Base-by-base conservation (phyloP, 2,329 filamentous ascomycete species). In the Aspergillus tanneri region DNA sequence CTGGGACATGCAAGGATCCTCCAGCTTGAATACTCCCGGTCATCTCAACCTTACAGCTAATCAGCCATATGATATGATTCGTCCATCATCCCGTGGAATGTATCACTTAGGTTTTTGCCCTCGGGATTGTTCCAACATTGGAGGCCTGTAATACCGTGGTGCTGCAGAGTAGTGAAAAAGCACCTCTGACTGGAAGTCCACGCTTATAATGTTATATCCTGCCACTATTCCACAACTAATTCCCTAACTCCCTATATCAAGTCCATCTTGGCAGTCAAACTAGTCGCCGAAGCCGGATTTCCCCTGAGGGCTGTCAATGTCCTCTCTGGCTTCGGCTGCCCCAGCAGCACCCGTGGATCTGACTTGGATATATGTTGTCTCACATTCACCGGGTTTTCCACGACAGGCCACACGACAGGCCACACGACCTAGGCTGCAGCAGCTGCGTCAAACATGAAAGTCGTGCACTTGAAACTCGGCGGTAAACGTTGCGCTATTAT, bases 131-230 rank as follows among this genome's bases (percentile, higher is more conserved):
- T 2, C 81, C 82, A 0, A 82, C 82, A 0, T 68, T 86, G 23
- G 80, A 81, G 2, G 75, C 77, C 37, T 81, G 81, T 27, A 85
- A 85, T 59, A 79, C 75, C 18, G 76, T 86, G 32, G 66, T 86
- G 2, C 62, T 85, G 23, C 86, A 86, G 67, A 79, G 80, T 8
- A 81, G 78, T 50, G 83, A 86, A 67, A 77, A 83, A 56, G 80
- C 82, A 0, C 83, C 83, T 0, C 64, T 87, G 43, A 80, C 79
- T 2, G 78, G 79, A 54, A 58, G 66, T 55, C n/a, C 5, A 28
- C 38, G 18, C 16, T 21, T 23, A 39, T 23, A n/a, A n/a, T n/a
- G n/a, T n/a, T n/a, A n/a, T n/a, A n/a, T n/a, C n/a, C n/a, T n/a
- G n/a, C n/a, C n/a, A n/a, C n/a, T n/a, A n/a, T n/a, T n/a, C n/a